These are phyloP conservation scores for Xylariaceae sp. DNA, from an alignment of 2,329 filamentous ascomycete species.

Conservation along the genomic window DNA sequence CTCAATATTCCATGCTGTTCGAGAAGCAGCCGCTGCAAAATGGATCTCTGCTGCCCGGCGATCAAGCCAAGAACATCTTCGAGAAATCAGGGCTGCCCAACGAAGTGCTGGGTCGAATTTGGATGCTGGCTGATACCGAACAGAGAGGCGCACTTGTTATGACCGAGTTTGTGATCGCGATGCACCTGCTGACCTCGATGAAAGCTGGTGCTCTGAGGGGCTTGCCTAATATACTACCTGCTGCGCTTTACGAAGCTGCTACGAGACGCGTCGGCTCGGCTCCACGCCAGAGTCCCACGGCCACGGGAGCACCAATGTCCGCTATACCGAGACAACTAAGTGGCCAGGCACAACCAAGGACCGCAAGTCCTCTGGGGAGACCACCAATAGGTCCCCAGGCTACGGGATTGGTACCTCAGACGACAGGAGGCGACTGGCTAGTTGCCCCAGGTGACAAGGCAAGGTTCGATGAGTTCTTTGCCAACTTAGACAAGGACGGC, in stretches of 20 bases:
- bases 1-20: constrained; percentile 85
- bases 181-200: constrained; percentile 92
- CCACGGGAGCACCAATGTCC: constrained; percentile 53
- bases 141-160: constrained; percentile 81
- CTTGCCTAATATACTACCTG: constrained; percentile 75
- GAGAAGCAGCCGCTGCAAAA: constrained; percentile 79
- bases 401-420: constrained; percentile 27
- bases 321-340: constrained; percentile 81
- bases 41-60: constrained; percentile 70
- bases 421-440: constrained; percentile 66
- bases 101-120: constrained; percentile 88
- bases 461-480: constrained; percentile 83
- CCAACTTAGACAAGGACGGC: constrained; percentile 73
- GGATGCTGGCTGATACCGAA: constrained; percentile 91
- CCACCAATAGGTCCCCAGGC: constrained; percentile 42
- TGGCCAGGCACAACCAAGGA: constrained; percentile 60
- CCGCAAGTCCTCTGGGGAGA: constrained; percentile 54
- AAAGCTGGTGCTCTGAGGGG: constrained; percentile 77
- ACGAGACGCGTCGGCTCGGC: constrained; percentile 55
- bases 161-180: constrained; percentile 95
- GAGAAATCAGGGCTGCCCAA: constrained; percentile 88
- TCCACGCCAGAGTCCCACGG: constrained; percentile 46
- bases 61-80: constrained; percentile 89
- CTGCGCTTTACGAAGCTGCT: constrained; percentile 86
- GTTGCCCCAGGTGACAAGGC: constrained; percentile 79